Evolutionary conservation across 2,329 filamentous ascomycete genomes (phyloP), one percentile per base, ranked within the genome.

Genomic region (Diaporthe helianthi): DNA sequence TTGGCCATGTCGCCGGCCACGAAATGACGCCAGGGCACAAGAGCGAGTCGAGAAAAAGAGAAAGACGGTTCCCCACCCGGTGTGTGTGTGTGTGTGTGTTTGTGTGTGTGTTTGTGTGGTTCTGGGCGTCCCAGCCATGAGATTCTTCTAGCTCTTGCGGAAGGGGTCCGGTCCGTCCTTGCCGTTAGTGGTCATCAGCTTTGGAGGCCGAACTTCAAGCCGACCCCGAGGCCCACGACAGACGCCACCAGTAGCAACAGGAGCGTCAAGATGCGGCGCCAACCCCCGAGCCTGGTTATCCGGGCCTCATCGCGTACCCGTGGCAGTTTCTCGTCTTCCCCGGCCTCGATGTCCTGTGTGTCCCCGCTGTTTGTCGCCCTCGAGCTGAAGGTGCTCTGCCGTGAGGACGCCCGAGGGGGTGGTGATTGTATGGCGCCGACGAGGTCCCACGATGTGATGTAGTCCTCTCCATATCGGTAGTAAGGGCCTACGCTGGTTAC

Each of bases 161-260:
- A 10, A 22, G 3, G 17, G 19, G 5, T n/a, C 12, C 58, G 33
- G 24, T n/a, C 31, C n/a, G 29, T 49, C 41, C n/a, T 36, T 44
- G 44, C 29, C 44, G 29, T 36, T 17, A n/a, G 19, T 41, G 26
- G 38, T 46, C 5, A 46, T 47, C 52, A 49, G 44, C 51, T 36
- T 6, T 55, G 22, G 19, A 46, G 29, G 51, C 51, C 52, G 15
- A 54, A 29, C 13, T 49, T 58, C 67, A 83, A 67, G 1, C 82
- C 82, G 44, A 83, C 63, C 0, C 79, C 76, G 33, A 85, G 73
- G 0, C 83, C 83, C 36, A 82, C 75, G 0, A 78, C 75, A 9
- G 79, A 73, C 52, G 81, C 68, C 7, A 77, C 72, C 8, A 79
- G 58, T 15, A 79, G 52, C 3, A 83, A 31, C 10, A 78, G 67